phyloP scores from a whole-genome alignment of 768 basidiomycete species.

The Xerocomellus intermedius region DNA sequence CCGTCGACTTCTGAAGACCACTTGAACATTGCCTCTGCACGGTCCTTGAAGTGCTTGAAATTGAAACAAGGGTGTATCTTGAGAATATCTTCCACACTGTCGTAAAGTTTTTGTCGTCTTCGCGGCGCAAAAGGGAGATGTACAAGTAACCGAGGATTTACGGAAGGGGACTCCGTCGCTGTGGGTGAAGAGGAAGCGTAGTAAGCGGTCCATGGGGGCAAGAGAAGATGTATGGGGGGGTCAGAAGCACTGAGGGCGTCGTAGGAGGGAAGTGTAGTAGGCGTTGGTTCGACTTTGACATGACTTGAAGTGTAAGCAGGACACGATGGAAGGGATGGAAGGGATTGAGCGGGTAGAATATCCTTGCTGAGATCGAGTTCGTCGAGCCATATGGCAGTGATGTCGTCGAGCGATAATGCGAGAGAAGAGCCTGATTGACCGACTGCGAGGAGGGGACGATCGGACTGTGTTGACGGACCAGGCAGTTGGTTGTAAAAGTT shows the following conservation, averaged over 20 bases:
- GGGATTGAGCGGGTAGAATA: slow-evolving; percentile 18
- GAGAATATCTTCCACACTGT: slow-evolving; percentile 42
- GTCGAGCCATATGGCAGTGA: slow-evolving; percentile 58
- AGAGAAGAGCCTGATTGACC: slow-evolving; percentile 45
- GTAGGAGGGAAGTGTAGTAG: slow-evolving; percentile 25
- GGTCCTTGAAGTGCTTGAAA: slow-evolving; percentile 45
- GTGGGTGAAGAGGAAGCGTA: slow-evolving; percentile 25
- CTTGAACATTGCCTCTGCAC: slow-evolving; percentile 43
- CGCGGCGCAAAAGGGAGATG: slow-evolving; percentile 41
- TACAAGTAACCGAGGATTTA: slow-evolving; percentile 39
- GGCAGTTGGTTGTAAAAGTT: slow-evolving; percentile 13
- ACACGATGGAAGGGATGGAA: slow-evolving; percentile 16
- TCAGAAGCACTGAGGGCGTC: slow-evolving; percentile 17
- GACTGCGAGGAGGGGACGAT: slow-evolving; percentile 38
- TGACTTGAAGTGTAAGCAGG: slow-evolving; percentile 12
- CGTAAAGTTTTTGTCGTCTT: slow-evolving; percentile 38
- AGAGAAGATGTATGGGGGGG: slow-evolving; percentile 22
- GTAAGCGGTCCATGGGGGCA: slow-evolving; percentile 19
- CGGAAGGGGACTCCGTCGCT: slow-evolving; percentile 25
- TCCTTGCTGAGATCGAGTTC: slow-evolving; percentile 44
- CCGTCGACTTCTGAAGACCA: slow-evolving; percentile 37
- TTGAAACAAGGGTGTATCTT: slow-evolving; percentile 51
- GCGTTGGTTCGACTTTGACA: slow-evolving; percentile 38
- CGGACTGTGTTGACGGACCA: slow-evolving; percentile 10
- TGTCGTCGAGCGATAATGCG: slow-evolving; percentile 54